A percentile compares a stretch with the other conserved stretches of the same genome.
Conservation (phyloP, 805 yeast genomes). For the Sungouiozyma intestinalis region DNA sequence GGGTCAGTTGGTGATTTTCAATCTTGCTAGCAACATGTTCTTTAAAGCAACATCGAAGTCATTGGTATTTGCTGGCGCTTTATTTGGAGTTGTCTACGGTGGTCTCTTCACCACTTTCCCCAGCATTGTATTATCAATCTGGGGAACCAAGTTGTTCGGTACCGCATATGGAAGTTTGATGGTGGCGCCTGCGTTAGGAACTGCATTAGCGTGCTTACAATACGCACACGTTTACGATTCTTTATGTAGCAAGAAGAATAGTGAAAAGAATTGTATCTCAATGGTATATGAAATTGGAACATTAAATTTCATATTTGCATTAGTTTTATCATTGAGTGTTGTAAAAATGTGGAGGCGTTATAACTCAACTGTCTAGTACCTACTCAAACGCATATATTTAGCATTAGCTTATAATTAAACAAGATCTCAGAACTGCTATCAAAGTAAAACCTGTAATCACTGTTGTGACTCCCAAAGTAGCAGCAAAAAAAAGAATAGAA, state of each 20-base stretch:
- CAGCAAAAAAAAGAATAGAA: constrained; percentile 15
- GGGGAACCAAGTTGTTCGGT: constrained; percentile 85
- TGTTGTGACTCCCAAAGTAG: too few relatives aligned
- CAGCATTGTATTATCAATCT: constrained; percentile 66
- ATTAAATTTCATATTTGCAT: constrained; percentile 8
- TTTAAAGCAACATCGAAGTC: constrained; percentile 14
- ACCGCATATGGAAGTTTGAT: constrained; percentile 88
- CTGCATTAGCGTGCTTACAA: constrained; percentile 53
- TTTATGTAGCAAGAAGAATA: constrained; percentile 11
- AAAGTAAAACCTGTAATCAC: too few relatives aligned
- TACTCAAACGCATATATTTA: neutral
- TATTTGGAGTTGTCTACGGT: constrained; percentile 70
- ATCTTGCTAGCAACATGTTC: constrained; percentile 10
- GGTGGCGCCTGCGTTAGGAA: constrained; percentile 80
- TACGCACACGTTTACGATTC: constrained; percentile 58
- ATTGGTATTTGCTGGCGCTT: constrained; percentile 27
- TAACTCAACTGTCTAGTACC: neutral
- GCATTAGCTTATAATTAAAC: neutral
- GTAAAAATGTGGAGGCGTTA: constrained; percentile 7
- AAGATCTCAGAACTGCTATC: too few relatives aligned
- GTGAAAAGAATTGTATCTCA: constrained; percentile 11
- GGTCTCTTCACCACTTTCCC: constrained; percentile 81
- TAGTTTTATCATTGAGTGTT: constrained; percentile 6
- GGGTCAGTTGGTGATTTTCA: constrained; percentile 28
- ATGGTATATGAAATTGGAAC: constrained; percentile 11